Base-by-base conservation (phyloP, 1,139 yeast species). In the Hansenula sp. region DNA sequence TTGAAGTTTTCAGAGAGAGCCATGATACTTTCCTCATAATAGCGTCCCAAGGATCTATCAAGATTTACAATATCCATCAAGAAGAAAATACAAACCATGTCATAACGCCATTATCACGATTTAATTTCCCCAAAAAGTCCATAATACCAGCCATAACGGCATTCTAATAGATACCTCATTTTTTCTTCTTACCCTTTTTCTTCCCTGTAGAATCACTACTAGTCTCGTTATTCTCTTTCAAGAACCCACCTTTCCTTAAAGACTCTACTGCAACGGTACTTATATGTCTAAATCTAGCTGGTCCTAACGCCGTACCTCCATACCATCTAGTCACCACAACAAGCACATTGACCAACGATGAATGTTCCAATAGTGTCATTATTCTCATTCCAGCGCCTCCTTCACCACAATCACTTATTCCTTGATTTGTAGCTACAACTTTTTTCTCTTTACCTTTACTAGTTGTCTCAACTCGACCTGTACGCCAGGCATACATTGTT, bases 251-350 rank as follows among this genome's bases (percentile, higher is more conserved):
- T 22, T 43, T 38, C 38, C 53, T 57, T 39, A 66, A 39, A 25
- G 66, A 72, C 44, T 77, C 77, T 14, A 65, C 59, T 0, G 78
- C 79, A 6, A 71, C 73, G 29, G 71, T 67, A 26, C 75, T 70
- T 7, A 83, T 82, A 51, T 78, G 80, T 43, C 84, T 65, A 51
- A 82, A 83, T 42, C 92, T 60, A 30, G 75, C 69, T 6, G 83
- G 68, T 0, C 92, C 90, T 32, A 82, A 51, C 1, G 82, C 82
- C 0, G 68, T 69, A 0, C 90, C 89, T 2, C 86, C 87, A 55
- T 79, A 81, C 90, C 90, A 82, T 44, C 92, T 56, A 0, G 83
- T 75, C 1, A 80, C 89, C 14, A 82, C 75, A 0, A 82, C 71
- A 17, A 82, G 51, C 1, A 78, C 70, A 52, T 81, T 79, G 11